Evolutionary conservation across 495 filamentous ascomycete genomes (phyloP), one percentile per base, ranked within the genome.

Genomic region (Endocarpon pusillum): DNA sequence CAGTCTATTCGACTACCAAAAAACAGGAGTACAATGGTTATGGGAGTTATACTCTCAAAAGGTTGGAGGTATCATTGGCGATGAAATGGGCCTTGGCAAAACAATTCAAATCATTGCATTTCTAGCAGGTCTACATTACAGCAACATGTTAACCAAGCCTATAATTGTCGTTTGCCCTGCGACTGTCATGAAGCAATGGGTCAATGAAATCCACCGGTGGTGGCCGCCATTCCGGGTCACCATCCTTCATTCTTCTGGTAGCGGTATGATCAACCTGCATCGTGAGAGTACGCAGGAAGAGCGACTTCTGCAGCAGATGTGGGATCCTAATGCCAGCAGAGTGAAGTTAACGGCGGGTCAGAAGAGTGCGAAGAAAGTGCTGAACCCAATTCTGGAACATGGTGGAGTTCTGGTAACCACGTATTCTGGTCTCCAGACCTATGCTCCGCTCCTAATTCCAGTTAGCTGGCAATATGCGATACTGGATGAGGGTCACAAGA

Each of bases 31-130:
- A 2, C 79, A 91, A 47, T 97, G 89, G 89, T 64, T 97, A n/a
- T 84, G 82, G 56, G 85, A 97, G 53, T 58, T 97, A 11, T 85
- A 93, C 49, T 62, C 71, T 26, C 81, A 93, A 49, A 66, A 78
- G 41, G 83, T 92, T 19, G 89, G 89, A 16, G 89, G 89, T 10
- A 97, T 97, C 36, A 67, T 97, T 32, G 89, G 85, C 4, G 89
- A 97, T 43, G 89, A 97, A 59, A 97, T 97, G 89, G 89, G 89
- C 0, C 64, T 96, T 10, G 89, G 89, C 8, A 97, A 97, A 54
- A 97, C 89, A 1, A 81, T 97, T 18, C 87, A 94, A 52, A 62
- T 82, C 32, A 94, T 97, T 32, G 74, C 87, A 0, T 94, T 94
- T 45, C 57, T 96, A 19, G 89, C 89, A 2, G 75, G 81, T 1